These are phyloP conservation scores for Flaveria robusta DNA, from an alignment of 129 eudicot species.

Conservation along the genomic window DNA sequence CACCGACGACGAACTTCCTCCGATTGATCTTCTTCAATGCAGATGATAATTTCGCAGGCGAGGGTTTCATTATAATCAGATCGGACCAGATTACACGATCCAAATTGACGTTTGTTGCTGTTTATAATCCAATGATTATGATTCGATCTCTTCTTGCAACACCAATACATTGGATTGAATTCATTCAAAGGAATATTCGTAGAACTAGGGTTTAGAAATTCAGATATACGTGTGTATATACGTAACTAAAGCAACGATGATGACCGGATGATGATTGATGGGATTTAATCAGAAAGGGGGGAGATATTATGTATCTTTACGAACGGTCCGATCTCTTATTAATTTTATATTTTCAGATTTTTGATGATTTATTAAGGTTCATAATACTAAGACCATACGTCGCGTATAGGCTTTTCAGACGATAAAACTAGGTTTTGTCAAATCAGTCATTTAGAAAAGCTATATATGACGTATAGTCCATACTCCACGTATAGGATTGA, in stretches of 20 bases:
- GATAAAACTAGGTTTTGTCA: too few relatives aligned
- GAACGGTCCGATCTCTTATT: slow-evolving; percentile 21
- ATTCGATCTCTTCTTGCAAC: not conserved
- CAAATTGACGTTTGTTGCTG: not conserved
- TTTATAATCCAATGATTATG: slow-evolving; percentile 11
- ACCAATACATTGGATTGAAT: slow-evolving; percentile 32
- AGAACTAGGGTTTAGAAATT: slow-evolving; percentile 28
- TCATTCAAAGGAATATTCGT: slow-evolving; percentile 19
- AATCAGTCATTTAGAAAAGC: too few relatives aligned
- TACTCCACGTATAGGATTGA: too few relatives aligned
- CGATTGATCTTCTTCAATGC: slow-evolving; percentile 29
- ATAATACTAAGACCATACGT: too few relatives aligned
- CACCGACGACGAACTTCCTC: slow-evolving; percentile 18
- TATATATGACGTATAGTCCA: too few relatives aligned
- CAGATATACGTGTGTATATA: slow-evolving; percentile 7
- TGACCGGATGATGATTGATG: slow-evolving; percentile 17
- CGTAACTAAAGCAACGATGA: slow-evolving; percentile 6
- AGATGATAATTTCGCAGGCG: slow-evolving; percentile 7
- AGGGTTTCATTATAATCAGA: slow-evolving; percentile 33
- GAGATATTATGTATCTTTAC: not conserved
- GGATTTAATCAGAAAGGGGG: not conserved
- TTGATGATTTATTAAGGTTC: not conserved
- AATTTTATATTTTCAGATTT: not conserved
- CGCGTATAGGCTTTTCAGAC: too few relatives aligned
- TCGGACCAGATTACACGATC: slow-evolving; percentile 8